Evolutionary conservation across 371 early-diverging fungal genomes (phyloP), one percentile per base, ranked within the genome.

Genomic region (Zychaea mexicana): DNA sequence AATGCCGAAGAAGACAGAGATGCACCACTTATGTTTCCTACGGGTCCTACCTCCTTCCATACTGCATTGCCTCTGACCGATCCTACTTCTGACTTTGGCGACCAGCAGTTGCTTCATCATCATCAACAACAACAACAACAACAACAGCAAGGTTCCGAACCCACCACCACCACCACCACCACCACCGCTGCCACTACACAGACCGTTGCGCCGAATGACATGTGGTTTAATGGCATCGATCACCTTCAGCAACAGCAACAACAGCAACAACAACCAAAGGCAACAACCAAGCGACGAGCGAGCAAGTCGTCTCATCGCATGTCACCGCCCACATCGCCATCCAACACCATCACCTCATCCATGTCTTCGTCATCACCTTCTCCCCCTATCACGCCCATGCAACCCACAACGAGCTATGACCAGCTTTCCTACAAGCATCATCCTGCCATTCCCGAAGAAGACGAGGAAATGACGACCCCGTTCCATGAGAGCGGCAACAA

Each of bases 401-500:
- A 52, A 36, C 19, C 59, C 6, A 24, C 66, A 10, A 28, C 55
- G 2, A 49, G 42, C 28, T 52, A 53, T 52, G 52, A 61, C 32
- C 61, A 60, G 12, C 49, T 45, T 21, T 3, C 33, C 3, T 45
- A 24, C 12, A 31, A 62, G 12, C 71, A 76, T 3, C 71, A 76
- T 27, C 79, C 78, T 12, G 70, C 84, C 7, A 83, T 83, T 46
- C 80, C 74, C 13, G 84, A 83, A 61, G 84, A 83, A 61, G 81
- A 81, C 28, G 84, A 81, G 31, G 71, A 72, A n/a, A 61, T 71
- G 61, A 55, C 67, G 28, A 0, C 28, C 6, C 19, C 52, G 3
- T 32, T 27, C 31, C 12, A n/a, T 30, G 31, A 31, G 63, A 59
- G 42, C 60, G 57, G n/a, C 42, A 66, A 69, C 39, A 65, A 65